Base-by-base conservation (phyloP, 2,329 filamentous ascomycete species). In the Diaporthe batatas region DNA sequence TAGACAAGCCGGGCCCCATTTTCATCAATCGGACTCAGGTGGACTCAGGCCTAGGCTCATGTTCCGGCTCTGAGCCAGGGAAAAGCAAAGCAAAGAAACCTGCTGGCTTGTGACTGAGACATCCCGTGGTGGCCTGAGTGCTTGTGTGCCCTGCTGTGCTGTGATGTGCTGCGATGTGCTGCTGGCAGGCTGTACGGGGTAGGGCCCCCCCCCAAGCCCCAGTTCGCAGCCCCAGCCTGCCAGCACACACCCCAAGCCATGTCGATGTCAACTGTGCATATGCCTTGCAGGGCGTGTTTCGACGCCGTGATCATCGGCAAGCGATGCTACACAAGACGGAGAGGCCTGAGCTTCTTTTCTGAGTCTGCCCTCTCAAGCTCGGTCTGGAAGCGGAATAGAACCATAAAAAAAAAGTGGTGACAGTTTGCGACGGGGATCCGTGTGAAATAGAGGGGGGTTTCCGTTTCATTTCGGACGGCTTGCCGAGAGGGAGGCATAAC, bases 311-410 rank as follows among this genome's bases (percentile, higher is more conserved):
- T 59, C 51, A 62, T 57, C 29, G 71, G 65, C 53, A 70, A 54
- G 68, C 12, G 44, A 70, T 70, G 67, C 58, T 49, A 72, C 71
- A 32, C 42, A 70, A 72, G 54, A 34, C 54, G 44, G 51, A 25
- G n/a, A n/a, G 58, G 36, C 39, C 55, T 51, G 55, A 62, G 69
- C 69, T 65, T 53, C 69, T 71, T 54, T 70, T 75, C 8, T 55
- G 8, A 16, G 29, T 34, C 36, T 18, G 36, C 39, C 14, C 25
- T 49, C 67, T 62, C 58, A 75, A 65, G 67, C 72, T 59, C 64
- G 59, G 74, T 53, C 72, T 65, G 65, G n/a, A 55, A 36, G 62
- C 62, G 53, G 70, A 68, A 68, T 62, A 62, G 32, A 23, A 55
- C 53, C 39, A 68, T 25, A 44, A 25, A 29, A 36, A 36, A 18